Evolutionary conservation across 2,329 filamentous ascomycete species (phyloP).

Genomic region (Cercospora sojina): DNA sequence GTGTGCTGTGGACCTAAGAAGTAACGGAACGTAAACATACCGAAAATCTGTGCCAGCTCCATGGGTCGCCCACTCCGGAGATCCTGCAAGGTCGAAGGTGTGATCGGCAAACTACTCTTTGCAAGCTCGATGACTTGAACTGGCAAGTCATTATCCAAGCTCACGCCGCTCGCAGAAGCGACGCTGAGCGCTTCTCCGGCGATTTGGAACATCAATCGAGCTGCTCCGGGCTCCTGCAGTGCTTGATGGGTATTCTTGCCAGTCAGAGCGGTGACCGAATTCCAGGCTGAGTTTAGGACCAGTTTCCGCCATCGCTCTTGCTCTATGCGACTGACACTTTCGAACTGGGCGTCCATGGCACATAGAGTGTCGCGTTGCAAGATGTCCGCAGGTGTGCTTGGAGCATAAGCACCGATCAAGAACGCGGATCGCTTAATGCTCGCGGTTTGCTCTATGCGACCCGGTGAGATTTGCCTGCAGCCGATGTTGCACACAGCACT

Average conservation of each 20-base stretch:
- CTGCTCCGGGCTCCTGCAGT: slow-evolving; percentile 16
- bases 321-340: slow-evolving; percentile 17
- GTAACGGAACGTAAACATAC: slow-evolving; percentile 13
- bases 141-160: slow-evolving; percentile 19
- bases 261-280: slow-evolving; percentile 25
- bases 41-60: slow-evolving; percentile 29
- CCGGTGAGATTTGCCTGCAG: slow-evolving; percentile 25
- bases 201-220: slow-evolving; percentile 21
- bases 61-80: slow-evolving; percentile 26
- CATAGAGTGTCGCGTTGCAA: slow-evolving; percentile 17
- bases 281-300: slow-evolving; percentile 31
- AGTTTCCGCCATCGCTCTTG: slow-evolving; percentile 31
- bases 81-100: slow-evolving; percentile 32
- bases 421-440: slow-evolving; percentile 25
- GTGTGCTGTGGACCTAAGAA: not conserved
- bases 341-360: slow-evolving; percentile 25
- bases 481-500: slow-evolving; percentile 30
- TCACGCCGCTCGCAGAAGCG: slow-evolving; percentile 21
- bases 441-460: slow-evolving; percentile 25
- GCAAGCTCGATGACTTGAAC: slow-evolving; percentile 23
- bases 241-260: slow-evolving; percentile 27
- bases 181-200: slow-evolving; percentile 27
- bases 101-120: slow-evolving; percentile 18
- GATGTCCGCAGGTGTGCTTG: not conserved
- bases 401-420: slow-evolving; percentile 17